Conservation (phyloP, 371 early-diverging fungal species). For the Mortierella sp. region DNA sequence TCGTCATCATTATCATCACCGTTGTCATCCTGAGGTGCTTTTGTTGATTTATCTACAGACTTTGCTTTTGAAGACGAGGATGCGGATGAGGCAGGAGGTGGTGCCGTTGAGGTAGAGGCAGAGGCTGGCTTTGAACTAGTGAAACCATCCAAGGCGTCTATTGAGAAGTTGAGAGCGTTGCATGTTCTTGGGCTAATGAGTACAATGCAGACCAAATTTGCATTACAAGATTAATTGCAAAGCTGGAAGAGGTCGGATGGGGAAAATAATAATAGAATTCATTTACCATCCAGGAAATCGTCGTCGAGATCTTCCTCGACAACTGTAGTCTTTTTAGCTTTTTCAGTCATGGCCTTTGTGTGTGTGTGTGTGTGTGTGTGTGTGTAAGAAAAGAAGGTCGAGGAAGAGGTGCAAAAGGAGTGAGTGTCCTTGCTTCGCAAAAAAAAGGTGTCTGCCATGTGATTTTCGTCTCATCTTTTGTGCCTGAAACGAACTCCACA, state of each 20-base stretch:
- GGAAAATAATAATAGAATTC: neutral
- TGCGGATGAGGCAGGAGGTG: constrained; percentile 15
- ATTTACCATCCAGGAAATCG: constrained; percentile 55
- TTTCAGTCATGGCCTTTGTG: constrained; percentile 32
- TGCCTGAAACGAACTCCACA: no score
- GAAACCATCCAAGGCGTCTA: constrained; percentile 53
- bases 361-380: no score
- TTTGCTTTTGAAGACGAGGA: constrained; percentile 29
- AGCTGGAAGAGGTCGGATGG: neutral
- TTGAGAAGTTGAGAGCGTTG: no score
- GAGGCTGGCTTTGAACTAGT: constrained; percentile 39
- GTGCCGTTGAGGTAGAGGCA: constrained; percentile 26
- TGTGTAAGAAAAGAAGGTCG: no score
- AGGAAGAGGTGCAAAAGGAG: no score
- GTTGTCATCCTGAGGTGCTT: constrained; percentile 34
- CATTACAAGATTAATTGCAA: neutral
- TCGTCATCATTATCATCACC: constrained; percentile 45
- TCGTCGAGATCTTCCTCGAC: constrained; percentile 57
- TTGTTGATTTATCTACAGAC: constrained; percentile 27
- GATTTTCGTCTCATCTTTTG: no score
- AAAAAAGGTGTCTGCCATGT: no score
- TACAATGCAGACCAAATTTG: neutral
- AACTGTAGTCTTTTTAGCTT: constrained; percentile 43
- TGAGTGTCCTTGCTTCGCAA: no score
- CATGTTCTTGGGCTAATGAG: no score